phyloP scores from a whole-genome alignment of 306 rosid genomes.

The Morella rubra region DNA sequence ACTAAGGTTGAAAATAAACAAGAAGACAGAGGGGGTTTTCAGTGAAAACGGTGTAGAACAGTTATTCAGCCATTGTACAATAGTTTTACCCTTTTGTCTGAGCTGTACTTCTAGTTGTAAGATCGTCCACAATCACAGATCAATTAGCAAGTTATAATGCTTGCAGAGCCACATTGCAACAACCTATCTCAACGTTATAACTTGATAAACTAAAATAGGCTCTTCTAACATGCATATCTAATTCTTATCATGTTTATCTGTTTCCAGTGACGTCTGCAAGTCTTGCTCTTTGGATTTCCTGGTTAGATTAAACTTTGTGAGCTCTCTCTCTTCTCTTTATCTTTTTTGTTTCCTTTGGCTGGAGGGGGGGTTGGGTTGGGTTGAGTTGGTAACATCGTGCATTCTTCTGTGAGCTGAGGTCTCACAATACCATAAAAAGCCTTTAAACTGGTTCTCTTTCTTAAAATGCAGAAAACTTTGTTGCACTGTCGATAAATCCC shows the following conservation, averaged over 20 bases:
- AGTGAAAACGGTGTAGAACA: background rate
- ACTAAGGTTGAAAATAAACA: background rate
- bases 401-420: background rate
- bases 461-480: background rate
- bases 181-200: background rate
- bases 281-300: background rate
- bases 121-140: background rate
- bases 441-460: background rate
- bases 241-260: background rate
- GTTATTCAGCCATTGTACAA: background rate
- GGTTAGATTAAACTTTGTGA: background rate
- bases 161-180: background rate
- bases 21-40: background rate
- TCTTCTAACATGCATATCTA: background rate
- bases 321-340: background rate
- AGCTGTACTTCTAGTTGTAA: background rate
- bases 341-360: background rate
- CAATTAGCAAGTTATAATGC: constrained; percentile 3
- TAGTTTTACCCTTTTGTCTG: background rate
- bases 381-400: background rate
- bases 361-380: background rate
- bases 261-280: background rate
- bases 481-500: background rate
- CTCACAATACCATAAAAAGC: background rate
- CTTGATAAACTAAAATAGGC: background rate